phyloP scores from a whole-genome alignment of 495 filamentous ascomycete species.

The Hypoxylon rickii region DNA sequence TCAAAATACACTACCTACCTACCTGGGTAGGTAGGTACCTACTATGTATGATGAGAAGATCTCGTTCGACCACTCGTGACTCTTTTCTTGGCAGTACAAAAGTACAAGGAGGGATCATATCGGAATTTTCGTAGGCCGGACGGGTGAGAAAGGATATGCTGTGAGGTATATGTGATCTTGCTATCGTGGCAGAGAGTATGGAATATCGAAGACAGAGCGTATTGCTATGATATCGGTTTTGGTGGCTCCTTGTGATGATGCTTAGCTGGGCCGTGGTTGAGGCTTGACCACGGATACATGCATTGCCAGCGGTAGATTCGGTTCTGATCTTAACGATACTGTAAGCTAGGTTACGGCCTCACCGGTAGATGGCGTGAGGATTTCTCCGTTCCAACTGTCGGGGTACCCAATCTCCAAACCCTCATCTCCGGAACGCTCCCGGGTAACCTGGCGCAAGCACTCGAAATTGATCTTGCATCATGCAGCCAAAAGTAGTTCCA shows the following conservation, averaged over 20 bases:
- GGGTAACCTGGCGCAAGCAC: neutral
- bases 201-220: too few species aligned
- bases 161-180: too few species aligned
- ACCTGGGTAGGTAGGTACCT: neutral
- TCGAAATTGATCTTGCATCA: slow-evolving; percentile 11
- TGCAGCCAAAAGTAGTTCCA: slow-evolving; percentile 10
- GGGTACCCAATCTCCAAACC: too few species aligned
- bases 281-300: neutral
- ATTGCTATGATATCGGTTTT: too few species aligned
- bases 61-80: neutral
- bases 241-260: too few species aligned
- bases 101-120: too few species aligned
- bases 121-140: too few species aligned
- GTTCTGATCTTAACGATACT: slow-evolving; percentile 3
- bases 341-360: slow-evolving; percentile 2
- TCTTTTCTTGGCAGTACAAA: too few species aligned
- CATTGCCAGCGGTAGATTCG: neutral
- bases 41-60: neutral
- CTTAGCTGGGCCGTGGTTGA: too few species aligned
- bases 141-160: too few species aligned
- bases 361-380: slow-evolving; percentile 16
- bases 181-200: too few species aligned
- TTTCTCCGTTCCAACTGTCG: slow-evolving; percentile 7
- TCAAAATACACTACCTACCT: too few species aligned
- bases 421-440: slow-evolving; percentile 11